phyloP scores from a whole-genome alignment of 2,329 filamentous ascomycete species.

The Immersiporthe knoxdaviesiana region DNA sequence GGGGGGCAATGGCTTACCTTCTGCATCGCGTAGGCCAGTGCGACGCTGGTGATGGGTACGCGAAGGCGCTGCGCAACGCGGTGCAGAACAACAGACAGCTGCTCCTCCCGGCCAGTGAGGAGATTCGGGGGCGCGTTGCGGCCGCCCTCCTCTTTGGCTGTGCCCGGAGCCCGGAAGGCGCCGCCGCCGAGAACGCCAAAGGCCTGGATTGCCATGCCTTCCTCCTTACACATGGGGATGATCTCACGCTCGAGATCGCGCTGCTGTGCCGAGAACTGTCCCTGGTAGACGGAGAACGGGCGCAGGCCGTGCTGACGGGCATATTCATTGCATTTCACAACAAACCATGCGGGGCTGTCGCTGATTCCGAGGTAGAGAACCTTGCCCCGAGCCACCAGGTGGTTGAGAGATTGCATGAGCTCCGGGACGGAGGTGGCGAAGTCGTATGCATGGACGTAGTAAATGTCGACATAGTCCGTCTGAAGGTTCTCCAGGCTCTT shows the following conservation, averaged over 20 bases:
- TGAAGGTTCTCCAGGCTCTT: slow-evolving; percentile 63
- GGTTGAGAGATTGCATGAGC: slow-evolving; percentile 62
- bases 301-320: slow-evolving; percentile 62
- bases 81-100: slow-evolving; percentile 54
- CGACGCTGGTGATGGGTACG: slow-evolving; percentile 53
- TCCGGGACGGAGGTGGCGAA: slow-evolving; percentile 58
- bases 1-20: slow-evolving; percentile 44
- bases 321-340: slow-evolving; percentile 44
- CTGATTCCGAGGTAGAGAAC: slow-evolving; percentile 64
- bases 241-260: slow-evolving; percentile 74
- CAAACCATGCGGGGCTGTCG: slow-evolving; percentile 72
- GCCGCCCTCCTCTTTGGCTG: slow-evolving; percentile 43
- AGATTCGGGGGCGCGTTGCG: slow-evolving; percentile 34
- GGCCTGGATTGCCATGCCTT: slow-evolving; percentile 54
- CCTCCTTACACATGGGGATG: slow-evolving; percentile 64
- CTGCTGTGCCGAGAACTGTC: slow-evolving; percentile 59
- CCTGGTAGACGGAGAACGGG: slow-evolving; percentile 67
- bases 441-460: slow-evolving; percentile 61
- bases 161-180: slow-evolving; percentile 39
- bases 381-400: slow-evolving; percentile 54
- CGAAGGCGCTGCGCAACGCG: slow-evolving; percentile 51
- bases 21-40: slow-evolving; percentile 73
- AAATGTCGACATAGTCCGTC: slow-evolving; percentile 70
- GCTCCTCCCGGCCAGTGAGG: slow-evolving; percentile 51
- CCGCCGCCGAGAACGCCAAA: slow-evolving; percentile 50